Conservation (phyloP, 2,329 filamentous ascomycete species). For the Ceratocystiopsis sp. region DNA sequence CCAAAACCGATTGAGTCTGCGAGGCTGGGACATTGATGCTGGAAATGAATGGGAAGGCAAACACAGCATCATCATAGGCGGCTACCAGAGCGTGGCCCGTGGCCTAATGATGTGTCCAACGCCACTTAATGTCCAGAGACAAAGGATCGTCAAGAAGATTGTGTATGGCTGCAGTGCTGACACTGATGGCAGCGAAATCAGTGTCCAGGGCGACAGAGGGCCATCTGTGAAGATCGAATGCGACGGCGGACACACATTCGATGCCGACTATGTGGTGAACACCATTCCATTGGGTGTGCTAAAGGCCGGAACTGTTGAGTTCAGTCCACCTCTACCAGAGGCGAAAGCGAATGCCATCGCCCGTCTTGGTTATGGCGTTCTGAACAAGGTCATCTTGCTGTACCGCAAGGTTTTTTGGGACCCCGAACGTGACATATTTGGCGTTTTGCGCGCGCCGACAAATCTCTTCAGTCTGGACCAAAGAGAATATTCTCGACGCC, state of each 20-base stretch:
- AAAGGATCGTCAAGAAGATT: slow-evolving; percentile 38
- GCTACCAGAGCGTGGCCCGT: slow-evolving; percentile 84
- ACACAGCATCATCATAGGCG: slow-evolving; percentile 84
- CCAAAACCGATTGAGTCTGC: slow-evolving; percentile 70
- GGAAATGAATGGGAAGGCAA: slow-evolving; percentile 95
- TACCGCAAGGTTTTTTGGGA: slow-evolving; percentile 91
- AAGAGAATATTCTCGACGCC: slow-evolving; percentile 57
- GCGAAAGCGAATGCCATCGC: slow-evolving; percentile 72
- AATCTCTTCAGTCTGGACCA: slow-evolving; percentile 57
- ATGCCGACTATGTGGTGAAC: slow-evolving; percentile 82
- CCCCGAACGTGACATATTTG: slow-evolving; percentile 77
- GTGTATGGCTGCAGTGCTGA: slow-evolving; percentile 24
- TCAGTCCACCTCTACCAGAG: slow-evolving; percentile 73
- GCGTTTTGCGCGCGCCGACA: slow-evolving; percentile 61
- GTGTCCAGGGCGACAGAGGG: slow-evolving; percentile 23
- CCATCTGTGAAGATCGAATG: slow-evolving; percentile 40
- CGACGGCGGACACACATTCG: slow-evolving; percentile 56
- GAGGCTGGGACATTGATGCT: slow-evolving; percentile 91
- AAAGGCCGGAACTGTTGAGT: slow-evolving; percentile 66
- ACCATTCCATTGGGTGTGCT: slow-evolving; percentile 83
- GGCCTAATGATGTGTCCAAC: slow-evolving; percentile 65
- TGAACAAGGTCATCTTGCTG: slow-evolving; percentile 90
- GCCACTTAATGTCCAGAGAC: slow-evolving; percentile 45
- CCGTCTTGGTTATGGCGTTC: slow-evolving; percentile 75
- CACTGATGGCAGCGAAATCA: too few species aligned